Evolutionary conservation across 2,329 filamentous ascomycete species (phyloP), one percentile per base, ranked within the genome.

Genomic region (Penicillium sp.): DNA sequence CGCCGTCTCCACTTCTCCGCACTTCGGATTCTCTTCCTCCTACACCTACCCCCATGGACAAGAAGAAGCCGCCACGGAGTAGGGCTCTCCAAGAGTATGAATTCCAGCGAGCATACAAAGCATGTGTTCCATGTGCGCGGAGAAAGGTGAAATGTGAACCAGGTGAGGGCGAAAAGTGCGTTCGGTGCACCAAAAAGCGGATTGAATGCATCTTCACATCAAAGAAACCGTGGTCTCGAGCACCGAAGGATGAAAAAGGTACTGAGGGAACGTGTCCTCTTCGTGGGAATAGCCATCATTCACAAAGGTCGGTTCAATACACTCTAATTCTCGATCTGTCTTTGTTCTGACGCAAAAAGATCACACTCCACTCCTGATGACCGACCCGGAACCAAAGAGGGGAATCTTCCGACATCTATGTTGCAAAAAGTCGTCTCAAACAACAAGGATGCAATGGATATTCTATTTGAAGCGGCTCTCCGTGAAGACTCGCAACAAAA

Each of bases 391-490:
- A 31, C 34, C 13, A 61, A 54, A 49, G 58, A 57, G 51, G 58
- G 56, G 42, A 52, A 53, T 44, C 63, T 76, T 11, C 70, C 71
- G 13, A 67, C 73, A 48, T 75, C 74, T 0, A 73, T 80, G 18
- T 76, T 81, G 67, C 67, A 76, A 43, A 79, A 75, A 16, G 76
- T 81, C 4, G 79, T 82, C 1, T 80, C 79, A 0, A 81, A 75
- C 40, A 77, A 77, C 2, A 81, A 78, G 36, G 79, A 81, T 66
- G 79, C 79, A 2, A 61, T 81, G 48, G 77, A 78, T 46, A 65
- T 82, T 5, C 66, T 82, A 0, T 81, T 81, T 53, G 77, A 80
- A 48, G 78, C 79, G 8, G 77, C 76, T 9, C 49, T 55, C 37
- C 52, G 29, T 24, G 60, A 68, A 3, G 72, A 72, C 42, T 69